Evolutionary conservation across 2,329 filamentous ascomycete species (phyloP), one percentile per base, ranked within the genome.

Genomic region (Drechslerella stenobrocha): DNA sequence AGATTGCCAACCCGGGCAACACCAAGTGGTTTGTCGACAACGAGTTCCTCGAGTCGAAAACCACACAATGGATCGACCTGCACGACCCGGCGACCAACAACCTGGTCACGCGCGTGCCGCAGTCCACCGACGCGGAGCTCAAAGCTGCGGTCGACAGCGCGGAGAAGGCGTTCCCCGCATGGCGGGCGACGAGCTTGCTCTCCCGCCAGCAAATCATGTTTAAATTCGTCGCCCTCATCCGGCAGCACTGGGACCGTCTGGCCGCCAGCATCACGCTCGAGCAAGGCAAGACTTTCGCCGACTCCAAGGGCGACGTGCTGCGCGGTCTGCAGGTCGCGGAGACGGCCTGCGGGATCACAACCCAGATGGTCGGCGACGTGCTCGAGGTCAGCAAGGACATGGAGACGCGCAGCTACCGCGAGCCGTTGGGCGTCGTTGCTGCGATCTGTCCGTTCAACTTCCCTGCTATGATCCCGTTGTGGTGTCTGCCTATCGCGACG

Each of bases 401-500:
- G 89, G 89, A 93, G 80, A 93, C 89, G 26, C 80, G 88, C 75
- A 87, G 84, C 65, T 93, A 93, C 77, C 83, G 84, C 70, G 89
- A 93, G 81, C 88, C 89, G 65, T 78, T 93, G 74, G 89, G 89
- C 57, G 86, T 93, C 30, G 85, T 88, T 42, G 88, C 88, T 61
- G 87, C 89, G 63, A 93, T 93, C 72, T 93, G 89, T 80, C 89
- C 89, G 1, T 93, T 93, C 76, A 93, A 93, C 80, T 93, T 93
- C 79, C 89, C 89, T 42, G 89, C 89, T 73, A 95, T 95, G 89
- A 93, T 95, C 76, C 89, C 89, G 2, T 81, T 95, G n/a, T 95
- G 89, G 89, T 90, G 84, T 69, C 90, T 95, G 70, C 89, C 89
- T 35, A 88, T 93, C 73, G 89, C 89, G 46, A 89, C 88, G 42